These are phyloP conservation scores for Pleurotus citrinopileatus DNA, from an alignment of 768 basidiomycete species.

Conservation along the genomic window DNA sequence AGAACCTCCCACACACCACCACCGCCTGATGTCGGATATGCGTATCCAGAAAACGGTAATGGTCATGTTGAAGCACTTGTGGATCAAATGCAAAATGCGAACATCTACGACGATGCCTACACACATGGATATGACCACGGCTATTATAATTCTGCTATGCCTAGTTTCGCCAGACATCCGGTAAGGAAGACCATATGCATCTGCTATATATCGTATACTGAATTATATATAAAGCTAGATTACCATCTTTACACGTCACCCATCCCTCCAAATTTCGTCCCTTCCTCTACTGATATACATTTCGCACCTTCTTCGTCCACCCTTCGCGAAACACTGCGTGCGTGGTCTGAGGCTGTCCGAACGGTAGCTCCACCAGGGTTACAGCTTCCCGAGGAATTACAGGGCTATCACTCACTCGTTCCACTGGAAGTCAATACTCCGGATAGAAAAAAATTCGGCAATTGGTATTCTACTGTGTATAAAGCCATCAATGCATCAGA, in stretches of 20 bases:
- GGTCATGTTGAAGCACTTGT: constrained; percentile 19
- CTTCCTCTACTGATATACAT: constrained; percentile 48
- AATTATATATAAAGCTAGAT: constrained; percentile 56
- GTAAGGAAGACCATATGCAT: constrained; percentile 35
- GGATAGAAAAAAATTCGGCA: constrained; percentile 77
- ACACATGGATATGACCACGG: constrained; percentile 16
- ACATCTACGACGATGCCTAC: constrained; percentile 16
- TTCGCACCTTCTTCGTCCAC: constrained; percentile 59
- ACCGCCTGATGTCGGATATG: constrained; percentile 25
- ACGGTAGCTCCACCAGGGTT: constrained; percentile 38
- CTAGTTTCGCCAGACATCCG: constrained; percentile 64
- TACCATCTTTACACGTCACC: constrained; percentile 89
- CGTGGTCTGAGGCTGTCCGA: constrained; percentile 67
- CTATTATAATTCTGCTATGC: constrained; percentile 40
- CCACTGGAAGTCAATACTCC: constrained; percentile 62
- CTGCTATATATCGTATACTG: background rate
- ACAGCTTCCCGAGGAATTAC: constrained; percentile 78
- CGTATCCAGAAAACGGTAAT: constrained; percentile 17
- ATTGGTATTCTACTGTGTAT: constrained; percentile 83
- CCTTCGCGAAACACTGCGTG: constrained; percentile 42
- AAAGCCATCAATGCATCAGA: constrained; percentile 76
- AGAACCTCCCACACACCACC: constrained; percentile 20
- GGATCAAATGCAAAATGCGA: constrained; percentile 30
- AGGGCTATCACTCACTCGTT: constrained; percentile 86
- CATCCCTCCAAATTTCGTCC: constrained; percentile 52